Evolutionary conservation across 345 rosid genomes (phyloP), one percentile per base, ranked within the genome.

Genomic region (Angophora floribunda): DNA sequence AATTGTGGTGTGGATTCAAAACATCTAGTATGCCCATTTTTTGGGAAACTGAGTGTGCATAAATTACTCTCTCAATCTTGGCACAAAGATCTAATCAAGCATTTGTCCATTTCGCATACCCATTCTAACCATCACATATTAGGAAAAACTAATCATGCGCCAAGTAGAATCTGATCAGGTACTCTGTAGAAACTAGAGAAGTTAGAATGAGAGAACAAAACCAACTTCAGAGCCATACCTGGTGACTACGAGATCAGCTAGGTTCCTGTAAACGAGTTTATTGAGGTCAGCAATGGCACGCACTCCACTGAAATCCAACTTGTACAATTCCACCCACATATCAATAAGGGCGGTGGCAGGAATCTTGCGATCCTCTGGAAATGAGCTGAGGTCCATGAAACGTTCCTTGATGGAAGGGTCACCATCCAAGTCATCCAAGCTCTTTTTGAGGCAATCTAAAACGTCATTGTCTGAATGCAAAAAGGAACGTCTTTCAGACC

Each of bases 281-380:
- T 88, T 45, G 67, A 95, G 93, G 41, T 89, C 87, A 59, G 63
- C 7, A 52, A 86, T 19, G 85, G 92, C 93, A 51, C 89, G 67
- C 28, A 89, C 87, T 32, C 22, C 86, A 3, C 87, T 90, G 87
- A 88, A 93, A 65, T 87, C 88, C 14, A 84, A 49, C 52, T 91
- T 84, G 30, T 94, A 88, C 89, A 91, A 86, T 90, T 92, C 97
- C 52, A 79, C 80, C 95, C 95, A 96, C 87, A 94, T 90, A 88
- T 95, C 96, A 85, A 92, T 89, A 7, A 95, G 92, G 21, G 91
- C 84, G 7, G 93, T 85, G 32, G 94, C 93, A 26, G 94, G 93
- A 52, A 93, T 93, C 90, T 84, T 90, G 57, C 93, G 93, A 88
- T 92, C 98, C 89, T 94, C 95, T 8, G 93, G 93, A 86, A 96